Evolutionary conservation across 2,329 filamentous ascomycete genomes (phyloP), one percentile per base, ranked within the genome.

Genomic region (Fonsecaea monophora): DNA sequence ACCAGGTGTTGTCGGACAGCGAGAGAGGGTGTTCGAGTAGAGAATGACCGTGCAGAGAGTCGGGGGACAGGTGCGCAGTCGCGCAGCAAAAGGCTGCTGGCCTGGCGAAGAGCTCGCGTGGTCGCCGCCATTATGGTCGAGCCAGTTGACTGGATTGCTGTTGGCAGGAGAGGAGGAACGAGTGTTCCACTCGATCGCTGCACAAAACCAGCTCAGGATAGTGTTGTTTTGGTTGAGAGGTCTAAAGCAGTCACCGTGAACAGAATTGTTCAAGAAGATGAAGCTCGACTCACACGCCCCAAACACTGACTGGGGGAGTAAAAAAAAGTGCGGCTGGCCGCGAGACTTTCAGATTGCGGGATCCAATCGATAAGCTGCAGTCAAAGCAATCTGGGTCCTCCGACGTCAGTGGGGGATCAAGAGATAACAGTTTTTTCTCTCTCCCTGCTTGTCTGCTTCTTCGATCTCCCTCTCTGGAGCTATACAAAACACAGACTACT

Each of bases 1-100:
- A 77, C 73, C 67, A 78, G 71, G 70, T 79, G 79, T 65, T 79
- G 72, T 70, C 70, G 71, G 37, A 60, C 34, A 25, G 60, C 45
- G 53, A 60, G 50, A 9, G 62, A 50, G 18, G 56, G 42, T 4
- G 40, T 10, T 25, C 62, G 68, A 37, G 66, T 64, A 37, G 68
- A 69, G 50, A 72, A 72, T 4, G 62, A 32, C 50, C 68, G 66
- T 15, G 45, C 35, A 12, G 70, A 62, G 25, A 63, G 64, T 53
- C 68, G 67, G 50, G 68, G 12, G n/a, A 60, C 63, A 15, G 68
- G 68, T 38, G 66, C 45, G 63, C 63, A 66, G 58, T 71, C 66
- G 50, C 69, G 70, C 12, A 69, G 65, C 62, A 72, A 63, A n/a
- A 65, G 53, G 30, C 67, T 53, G 38, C 63, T 66, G 42, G 65